Evolutionary conservation across 805 yeast species (phyloP).

Genomic region (Osmozyma mogii): DNA sequence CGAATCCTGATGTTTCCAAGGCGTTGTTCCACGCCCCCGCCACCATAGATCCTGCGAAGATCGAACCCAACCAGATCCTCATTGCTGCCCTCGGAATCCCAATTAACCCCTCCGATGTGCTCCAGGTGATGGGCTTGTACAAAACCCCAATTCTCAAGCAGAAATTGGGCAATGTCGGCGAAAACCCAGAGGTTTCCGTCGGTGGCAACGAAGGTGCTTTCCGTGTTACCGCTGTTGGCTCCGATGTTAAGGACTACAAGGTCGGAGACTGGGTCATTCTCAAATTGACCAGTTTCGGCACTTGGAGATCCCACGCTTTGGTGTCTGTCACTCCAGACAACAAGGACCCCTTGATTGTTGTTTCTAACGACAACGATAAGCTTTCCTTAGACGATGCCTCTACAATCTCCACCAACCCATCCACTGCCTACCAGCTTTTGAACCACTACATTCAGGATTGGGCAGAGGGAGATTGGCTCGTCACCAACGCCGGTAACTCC

Average conservation of each 20-base stretch:
- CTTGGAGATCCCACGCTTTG: conserved; percentile 19
- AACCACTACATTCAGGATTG: conserved; percentile 14
- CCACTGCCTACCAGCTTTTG: conserved; percentile 15
- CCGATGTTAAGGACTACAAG: conserved; percentile 36
- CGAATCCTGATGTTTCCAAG: conserved; percentile 14
- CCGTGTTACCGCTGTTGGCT: conserved; percentile 70
- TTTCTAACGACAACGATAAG: conserved; percentile 3
- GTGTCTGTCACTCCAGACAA: conserved; percentile 5
- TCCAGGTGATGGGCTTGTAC: conserved; percentile 80
- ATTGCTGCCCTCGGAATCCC: conserved; percentile 73
- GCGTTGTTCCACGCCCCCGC: conserved; percentile 14
- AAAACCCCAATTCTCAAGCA: conserved; percentile 63
- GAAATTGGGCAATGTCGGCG: conserved; percentile 39
- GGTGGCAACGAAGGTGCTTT: conserved; percentile 95
- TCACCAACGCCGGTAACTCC: conserved; percentile 28
- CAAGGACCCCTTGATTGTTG: conserved; percentile 8
- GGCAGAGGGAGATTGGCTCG: conserved; percentile 22
- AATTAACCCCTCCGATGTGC: conserved; percentile 83
- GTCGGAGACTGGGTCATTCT: conserved; percentile 30
- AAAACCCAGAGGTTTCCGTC: conserved; percentile 46
- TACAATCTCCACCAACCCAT: conserved; percentile 15
- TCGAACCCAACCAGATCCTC: conserved; percentile 38
- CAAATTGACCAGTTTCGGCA: conserved; percentile 13
- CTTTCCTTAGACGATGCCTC: conserved; percentile 14
- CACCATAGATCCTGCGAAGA: conserved; percentile 15